A percentile compares a stretch with the other conserved stretches of the same genome.
phyloP scores from a whole-genome alignment of 1,284 basidiomycete genomes.

The Moesziomyces globuligerus region DNA sequence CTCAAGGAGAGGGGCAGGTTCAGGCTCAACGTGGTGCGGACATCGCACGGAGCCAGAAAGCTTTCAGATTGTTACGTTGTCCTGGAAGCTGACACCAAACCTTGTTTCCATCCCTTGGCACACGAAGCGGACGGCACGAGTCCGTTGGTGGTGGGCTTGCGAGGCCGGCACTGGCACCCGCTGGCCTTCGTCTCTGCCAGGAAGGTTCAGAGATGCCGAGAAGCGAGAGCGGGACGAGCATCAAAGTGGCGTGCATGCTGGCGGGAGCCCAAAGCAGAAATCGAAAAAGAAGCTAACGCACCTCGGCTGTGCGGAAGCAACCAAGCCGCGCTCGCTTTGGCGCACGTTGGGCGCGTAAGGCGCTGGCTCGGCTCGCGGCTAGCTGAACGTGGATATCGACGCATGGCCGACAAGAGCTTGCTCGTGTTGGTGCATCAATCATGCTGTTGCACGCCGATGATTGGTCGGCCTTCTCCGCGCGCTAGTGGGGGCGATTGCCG shows the following conservation, averaged over 20 bases:
- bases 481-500: constrained; percentile 10
- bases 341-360: neutral
- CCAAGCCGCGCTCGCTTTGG: constrained; percentile 33
- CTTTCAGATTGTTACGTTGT: no score
- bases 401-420: neutral
- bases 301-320: constrained; percentile 34
- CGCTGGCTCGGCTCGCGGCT: neutral
- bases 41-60: no score
- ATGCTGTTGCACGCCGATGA: constrained; percentile 8
- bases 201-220: neutral
- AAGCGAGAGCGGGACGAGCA: neutral
- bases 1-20: no score
- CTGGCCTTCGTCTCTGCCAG: no score
- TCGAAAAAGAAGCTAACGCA: constrained; percentile 33
- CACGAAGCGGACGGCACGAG: no score
- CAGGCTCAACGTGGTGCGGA: no score
- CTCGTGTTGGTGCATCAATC: neutral
- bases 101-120: no score
- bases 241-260: neutral
- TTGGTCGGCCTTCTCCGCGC: constrained; percentile 41
- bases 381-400: constrained; percentile 3
- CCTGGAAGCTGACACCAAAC: no score
- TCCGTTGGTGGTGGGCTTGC: no score
- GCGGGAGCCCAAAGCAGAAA: neutral
- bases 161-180: no score